Evolutionary conservation across 352 stramenopile species (phyloP).

Genomic region (Phytophthora chlamydospora): DNA sequence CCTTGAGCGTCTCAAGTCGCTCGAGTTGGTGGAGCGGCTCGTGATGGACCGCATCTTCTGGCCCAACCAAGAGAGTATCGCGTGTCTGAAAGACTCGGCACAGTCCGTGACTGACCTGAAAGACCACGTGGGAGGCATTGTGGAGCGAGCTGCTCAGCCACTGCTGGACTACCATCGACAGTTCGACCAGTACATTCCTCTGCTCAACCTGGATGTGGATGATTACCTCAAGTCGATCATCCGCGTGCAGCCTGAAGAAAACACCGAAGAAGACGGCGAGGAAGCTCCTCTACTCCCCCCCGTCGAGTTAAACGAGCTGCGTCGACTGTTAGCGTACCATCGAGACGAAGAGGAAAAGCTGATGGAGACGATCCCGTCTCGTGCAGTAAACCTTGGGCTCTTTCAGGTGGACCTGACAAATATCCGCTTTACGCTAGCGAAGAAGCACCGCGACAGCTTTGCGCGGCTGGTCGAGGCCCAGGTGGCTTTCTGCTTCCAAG

Average conservation of each 20-base stretch:
- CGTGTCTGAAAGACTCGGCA: slow-evolving; percentile 72
- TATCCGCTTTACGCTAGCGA: slow-evolving; percentile 71
- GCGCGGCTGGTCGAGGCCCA: slow-evolving; percentile 75
- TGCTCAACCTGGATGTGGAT: slow-evolving; percentile 93
- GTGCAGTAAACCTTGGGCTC: slow-evolving; percentile 74
- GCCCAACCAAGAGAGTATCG: slow-evolving; percentile 92
- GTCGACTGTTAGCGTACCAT: slow-evolving; percentile 66
- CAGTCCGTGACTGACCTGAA: slow-evolving; percentile 66
- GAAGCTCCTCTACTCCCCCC: slow-evolving; percentile 56
- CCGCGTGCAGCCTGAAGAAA: slow-evolving; percentile 41
- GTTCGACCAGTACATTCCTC: slow-evolving; percentile 85
- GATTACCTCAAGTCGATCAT: slow-evolving; percentile 80
- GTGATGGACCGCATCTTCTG: slow-evolving; percentile 97
- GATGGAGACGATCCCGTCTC: slow-evolving; percentile 67
- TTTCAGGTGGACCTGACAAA: slow-evolving; percentile 84
- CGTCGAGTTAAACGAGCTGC: slow-evolving; percentile 79
- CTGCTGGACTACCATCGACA: slow-evolving; percentile 81
- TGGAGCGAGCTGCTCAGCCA: slow-evolving; percentile 54
- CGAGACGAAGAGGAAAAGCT: slow-evolving; percentile 72
- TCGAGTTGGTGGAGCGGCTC: slow-evolving; percentile 91
- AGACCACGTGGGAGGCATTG: slow-evolving; percentile 49
- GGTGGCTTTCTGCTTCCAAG: slow-evolving; percentile 64
- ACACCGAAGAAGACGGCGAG: slow-evolving; percentile 50
- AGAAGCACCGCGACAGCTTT: slow-evolving; percentile 85
- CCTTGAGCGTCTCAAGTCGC: slow-evolving; percentile 80